Evolutionary conservation across 1,284 basidiomycete genomes (phyloP).

Genomic region (Sparassis latifolia): DNA sequence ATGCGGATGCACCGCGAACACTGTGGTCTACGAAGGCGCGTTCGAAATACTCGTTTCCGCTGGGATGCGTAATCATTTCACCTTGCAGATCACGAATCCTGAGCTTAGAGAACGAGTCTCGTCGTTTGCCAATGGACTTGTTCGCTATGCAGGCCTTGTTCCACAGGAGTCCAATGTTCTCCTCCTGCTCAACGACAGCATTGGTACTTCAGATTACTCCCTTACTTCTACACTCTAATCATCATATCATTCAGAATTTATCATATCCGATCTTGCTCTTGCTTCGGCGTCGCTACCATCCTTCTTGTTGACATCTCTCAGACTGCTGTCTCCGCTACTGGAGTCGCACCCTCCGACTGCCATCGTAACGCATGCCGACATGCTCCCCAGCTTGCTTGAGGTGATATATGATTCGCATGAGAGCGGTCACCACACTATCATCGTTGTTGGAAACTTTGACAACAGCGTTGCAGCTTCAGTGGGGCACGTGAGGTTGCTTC

Average conservation of each 20-base stretch:
- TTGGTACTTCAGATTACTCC: constrained; percentile 40
- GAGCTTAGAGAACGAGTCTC: constrained; percentile 57
- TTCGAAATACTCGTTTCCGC: not conserved
- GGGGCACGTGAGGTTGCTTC: constrained; percentile 47
- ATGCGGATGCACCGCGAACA: constrained; percentile 59
- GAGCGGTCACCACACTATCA: constrained; percentile 45
- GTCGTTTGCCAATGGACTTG: constrained; percentile 63
- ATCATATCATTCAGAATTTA: constrained; percentile 47
- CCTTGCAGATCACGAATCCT: constrained; percentile 58
- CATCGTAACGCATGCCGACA: constrained; percentile 58
- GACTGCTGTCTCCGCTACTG: constrained; percentile 53
- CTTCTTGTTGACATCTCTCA: constrained; percentile 54
- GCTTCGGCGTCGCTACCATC: constrained; percentile 66
- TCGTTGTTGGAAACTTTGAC: constrained; percentile 59
- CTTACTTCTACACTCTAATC: not conserved
- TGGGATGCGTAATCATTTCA: not conserved
- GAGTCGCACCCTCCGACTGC: constrained; percentile 59
- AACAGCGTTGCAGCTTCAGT: constrained; percentile 31
- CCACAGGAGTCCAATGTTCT: constrained; percentile 63
- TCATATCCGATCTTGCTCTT: constrained; percentile 70
- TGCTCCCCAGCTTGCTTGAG: constrained; percentile 60
- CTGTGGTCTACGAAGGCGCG: constrained; percentile 71
- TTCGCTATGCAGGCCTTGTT: constrained; percentile 50
- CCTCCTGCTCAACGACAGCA: constrained; percentile 64
- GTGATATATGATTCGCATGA: constrained; percentile 55